Evolutionary conservation across 2,329 filamentous ascomycete genomes (phyloP), one percentile per base, ranked within the genome.

Genomic region (Endoconidiophora laricicola): DNA sequence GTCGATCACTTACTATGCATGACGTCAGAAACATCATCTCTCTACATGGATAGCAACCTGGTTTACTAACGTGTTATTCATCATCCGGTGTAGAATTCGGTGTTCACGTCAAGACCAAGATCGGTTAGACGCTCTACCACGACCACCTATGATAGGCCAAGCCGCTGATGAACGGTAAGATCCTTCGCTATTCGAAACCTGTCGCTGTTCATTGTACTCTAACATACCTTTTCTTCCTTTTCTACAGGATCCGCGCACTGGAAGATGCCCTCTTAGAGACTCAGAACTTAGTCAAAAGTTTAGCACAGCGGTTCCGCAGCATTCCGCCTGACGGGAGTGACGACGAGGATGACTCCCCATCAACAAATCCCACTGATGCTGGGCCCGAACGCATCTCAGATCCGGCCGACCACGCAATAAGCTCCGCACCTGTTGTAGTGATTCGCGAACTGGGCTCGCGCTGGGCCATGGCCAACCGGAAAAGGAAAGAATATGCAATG

Each of bases 41-140:
- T 18, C 16, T 18, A 18, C 16, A 18, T 18, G 16, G 16, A 18
- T 18, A 18, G 16, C 39, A 18, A 41, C 20, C 14, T 41, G n/a
- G 39, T 26, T 24, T 36, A 29, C 46, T 43, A 46, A 46, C 23
- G 16, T 18, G 22, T 36, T 7, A 33, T 12, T 33, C 29, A 33
- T 33, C 14, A 20, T 18, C 4, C 18, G 6, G 6, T 18, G 4
- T 24, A 53, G 51, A 53, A 53, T 53, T 14, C 46, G 51, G 3
- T 53, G 51, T 20, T 53, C 51, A 18, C 46, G 51, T 16, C 51
- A 53, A 29, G 51, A 53, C 26, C 51, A 53, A 39, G 51, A 53
- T 29, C 46, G 51, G 2, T 26, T 49, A 10, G 46, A 53, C 18
- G 46, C 51, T 20, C 44, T 53, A 7, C 51, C 51, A 20, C 42